These are phyloP conservation scores for Magnolia kwangsiensis DNA, from an alignment of 164 flowering plant genomes.

Conservation along the genomic window DNA sequence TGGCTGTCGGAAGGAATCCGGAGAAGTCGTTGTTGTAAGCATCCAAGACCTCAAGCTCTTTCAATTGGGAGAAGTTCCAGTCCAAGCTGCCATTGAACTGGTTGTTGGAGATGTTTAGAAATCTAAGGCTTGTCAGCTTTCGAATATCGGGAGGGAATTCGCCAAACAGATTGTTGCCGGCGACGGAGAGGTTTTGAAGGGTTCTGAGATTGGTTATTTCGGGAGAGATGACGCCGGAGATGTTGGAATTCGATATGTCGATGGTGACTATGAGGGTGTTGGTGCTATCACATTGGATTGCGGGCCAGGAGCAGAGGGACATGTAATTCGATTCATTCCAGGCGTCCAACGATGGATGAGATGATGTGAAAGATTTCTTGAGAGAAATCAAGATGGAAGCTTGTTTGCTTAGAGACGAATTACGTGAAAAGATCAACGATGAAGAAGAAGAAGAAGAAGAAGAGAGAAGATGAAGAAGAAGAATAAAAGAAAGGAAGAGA, in stretches of 20 bases:
- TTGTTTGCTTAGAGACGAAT: constrained; percentile 32
- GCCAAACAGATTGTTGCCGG: constrained; percentile 41
- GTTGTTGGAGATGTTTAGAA: constrained; percentile 57
- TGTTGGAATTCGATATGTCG: constrained; percentile 42
- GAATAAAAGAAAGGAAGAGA: constrained; percentile 20
- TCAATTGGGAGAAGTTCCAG: constrained; percentile 41
- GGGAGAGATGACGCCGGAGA: constrained; percentile 50
- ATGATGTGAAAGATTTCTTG: constrained; percentile 32
- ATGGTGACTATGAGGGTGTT: constrained; percentile 31
- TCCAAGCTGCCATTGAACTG: constrained; percentile 47
- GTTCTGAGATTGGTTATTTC: constrained; percentile 28
- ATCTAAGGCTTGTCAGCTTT: constrained; percentile 31
- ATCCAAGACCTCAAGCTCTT: constrained; percentile 44
- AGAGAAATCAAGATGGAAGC: constrained; percentile 44
- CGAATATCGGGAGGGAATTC: constrained; percentile 30
- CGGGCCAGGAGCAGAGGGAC: constrained; percentile 57
- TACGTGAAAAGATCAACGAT: constrained; percentile 25
- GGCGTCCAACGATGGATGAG: constrained; percentile 20
- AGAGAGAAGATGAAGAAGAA: constrained; percentile 16
- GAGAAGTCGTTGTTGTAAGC: constrained; percentile 49
- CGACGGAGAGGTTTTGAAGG: constrained; percentile 39
- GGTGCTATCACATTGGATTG: constrained; percentile 41
- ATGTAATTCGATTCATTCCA: constrained; percentile 48
- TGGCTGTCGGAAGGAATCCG: constrained; percentile 44
- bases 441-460: constrained; percentile 13